phyloP scores from a whole-genome alignment of 176 grass and related monocot species.

The Puccinellia tenuiflora region DNA sequence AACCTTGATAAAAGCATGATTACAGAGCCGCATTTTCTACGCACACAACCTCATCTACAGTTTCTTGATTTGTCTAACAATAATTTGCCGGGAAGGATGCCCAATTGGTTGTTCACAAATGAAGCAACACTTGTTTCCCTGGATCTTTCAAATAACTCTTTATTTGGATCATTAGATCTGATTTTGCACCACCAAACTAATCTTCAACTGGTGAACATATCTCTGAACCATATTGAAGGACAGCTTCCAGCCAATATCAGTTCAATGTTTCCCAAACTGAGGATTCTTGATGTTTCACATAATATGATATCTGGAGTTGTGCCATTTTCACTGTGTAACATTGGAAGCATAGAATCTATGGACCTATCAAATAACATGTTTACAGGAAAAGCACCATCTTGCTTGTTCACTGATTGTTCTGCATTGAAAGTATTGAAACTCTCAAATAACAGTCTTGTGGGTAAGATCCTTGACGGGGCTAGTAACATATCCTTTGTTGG shows the following conservation, averaged over 20 bases:
- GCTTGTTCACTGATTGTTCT: neutral
- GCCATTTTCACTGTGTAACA: neutral
- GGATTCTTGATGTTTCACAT: neutral
- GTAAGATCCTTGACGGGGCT: neutral
- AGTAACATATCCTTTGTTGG: neutral
- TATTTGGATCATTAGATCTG: conserved; percentile 1
- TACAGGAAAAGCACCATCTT: conserved; percentile 15
- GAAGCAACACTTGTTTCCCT: neutral
- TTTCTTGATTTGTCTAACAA: conserved; percentile 33
- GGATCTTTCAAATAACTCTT: conserved; percentile 19
- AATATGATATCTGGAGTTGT: conserved; percentile 24
- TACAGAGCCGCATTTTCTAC: conserved; percentile 19
- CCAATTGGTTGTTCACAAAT: conserved; percentile 34
- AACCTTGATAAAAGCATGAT: neutral
- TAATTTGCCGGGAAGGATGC: conserved; percentile 18
- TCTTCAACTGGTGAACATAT: neutral
- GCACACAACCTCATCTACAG: conserved; percentile 6
- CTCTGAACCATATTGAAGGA: conserved; percentile 6
- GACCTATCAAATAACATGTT: conserved; percentile 30
- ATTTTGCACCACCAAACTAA: neutral
- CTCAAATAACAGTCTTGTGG: conserved; percentile 21
- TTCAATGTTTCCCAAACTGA: conserved; percentile 11
- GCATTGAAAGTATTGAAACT: neutral
- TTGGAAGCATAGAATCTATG: neutral
- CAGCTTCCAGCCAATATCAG: conserved; percentile 13